phyloP scores from a whole-genome alignment of 1,284 basidiomycete species.

The Agaricales sp. region DNA sequence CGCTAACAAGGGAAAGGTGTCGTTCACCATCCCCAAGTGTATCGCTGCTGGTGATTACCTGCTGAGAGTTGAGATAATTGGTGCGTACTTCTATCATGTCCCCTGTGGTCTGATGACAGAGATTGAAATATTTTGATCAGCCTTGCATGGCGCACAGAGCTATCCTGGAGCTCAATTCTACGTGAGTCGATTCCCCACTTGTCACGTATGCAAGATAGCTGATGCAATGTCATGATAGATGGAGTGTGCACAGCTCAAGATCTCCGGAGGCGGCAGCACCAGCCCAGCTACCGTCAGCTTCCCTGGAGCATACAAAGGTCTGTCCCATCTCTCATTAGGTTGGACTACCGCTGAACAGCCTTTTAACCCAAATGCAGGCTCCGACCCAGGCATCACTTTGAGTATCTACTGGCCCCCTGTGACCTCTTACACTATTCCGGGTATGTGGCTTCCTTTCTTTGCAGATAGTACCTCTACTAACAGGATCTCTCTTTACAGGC shows the following conservation, averaged over 20 bases:
- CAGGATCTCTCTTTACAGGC: too few species aligned
- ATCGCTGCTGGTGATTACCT: constrained; percentile 31
- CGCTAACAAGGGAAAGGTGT: constrained; percentile 31
- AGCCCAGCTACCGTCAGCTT: constrained; percentile 34
- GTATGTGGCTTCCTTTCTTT: too few species aligned
- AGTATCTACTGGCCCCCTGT: constrained; percentile 8
- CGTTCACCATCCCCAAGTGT: constrained; percentile 29
- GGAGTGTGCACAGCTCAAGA: constrained; percentile 29
- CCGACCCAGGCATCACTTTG: constrained; percentile 38
- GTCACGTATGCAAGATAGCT: not conserved
- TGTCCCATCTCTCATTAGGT: not conserved
- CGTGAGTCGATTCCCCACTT: constrained; percentile 10
- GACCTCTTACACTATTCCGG: constrained; percentile 1
- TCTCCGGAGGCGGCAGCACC: constrained; percentile 29
- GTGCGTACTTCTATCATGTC: not conserved
- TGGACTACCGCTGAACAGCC: not conserved
- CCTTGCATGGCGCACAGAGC: constrained; percentile 21
- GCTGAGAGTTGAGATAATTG: constrained; percentile 29
- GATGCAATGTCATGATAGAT: not conserved
- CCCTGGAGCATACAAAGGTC: constrained; percentile 31
- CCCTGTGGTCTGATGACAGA: not conserved
- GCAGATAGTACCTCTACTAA: too few species aligned
- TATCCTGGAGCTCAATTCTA: constrained; percentile 28
- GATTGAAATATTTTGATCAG: constrained; percentile 8
- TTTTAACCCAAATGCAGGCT: constrained; percentile 6